These are phyloP conservation scores for Psidium guajava DNA, from an alignment of 345 rosid species.

Conservation along the genomic window DNA sequence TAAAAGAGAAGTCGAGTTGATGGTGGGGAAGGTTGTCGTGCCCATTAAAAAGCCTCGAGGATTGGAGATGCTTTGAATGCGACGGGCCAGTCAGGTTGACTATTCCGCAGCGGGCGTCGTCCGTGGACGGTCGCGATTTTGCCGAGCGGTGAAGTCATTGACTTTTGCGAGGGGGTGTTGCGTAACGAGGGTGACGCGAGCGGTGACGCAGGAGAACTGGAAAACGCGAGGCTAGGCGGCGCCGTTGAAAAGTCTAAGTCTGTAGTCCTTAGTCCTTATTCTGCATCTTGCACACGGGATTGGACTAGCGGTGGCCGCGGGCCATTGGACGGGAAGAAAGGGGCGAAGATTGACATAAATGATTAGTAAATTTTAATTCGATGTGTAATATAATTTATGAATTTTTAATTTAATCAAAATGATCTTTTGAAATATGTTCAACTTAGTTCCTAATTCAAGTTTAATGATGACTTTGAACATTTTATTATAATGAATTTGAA, in stretches of 20 bases:
- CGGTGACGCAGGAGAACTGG: not conserved
- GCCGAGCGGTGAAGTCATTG: not conserved
- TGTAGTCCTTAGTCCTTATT: not conserved
- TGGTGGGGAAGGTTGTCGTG: not conserved
- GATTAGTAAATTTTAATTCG: too few species aligned
- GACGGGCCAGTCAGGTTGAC: not conserved
- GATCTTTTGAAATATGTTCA: too few species aligned
- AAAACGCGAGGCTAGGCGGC: not conserved
- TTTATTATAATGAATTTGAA: too few species aligned
- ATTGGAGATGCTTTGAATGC: not conserved
- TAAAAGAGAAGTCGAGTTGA: not conserved
- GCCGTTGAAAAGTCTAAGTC: not conserved
- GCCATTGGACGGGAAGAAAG: not conserved
- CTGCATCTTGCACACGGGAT: not conserved
- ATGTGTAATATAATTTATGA: too few species aligned
- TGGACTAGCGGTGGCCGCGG: not conserved
- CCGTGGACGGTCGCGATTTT: not conserved
- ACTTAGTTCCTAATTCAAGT: too few species aligned
- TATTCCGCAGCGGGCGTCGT: not conserved
- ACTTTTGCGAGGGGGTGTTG: not conserved
- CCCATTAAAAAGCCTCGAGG: not conserved
- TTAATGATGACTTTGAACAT: too few species aligned
- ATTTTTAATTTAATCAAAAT: too few species aligned
- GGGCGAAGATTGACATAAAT: too few species aligned
- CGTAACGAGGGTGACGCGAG: not conserved